Conservation (phyloP, 108 stramenopile genomes). For the Bacterosira constricta region DNA sequence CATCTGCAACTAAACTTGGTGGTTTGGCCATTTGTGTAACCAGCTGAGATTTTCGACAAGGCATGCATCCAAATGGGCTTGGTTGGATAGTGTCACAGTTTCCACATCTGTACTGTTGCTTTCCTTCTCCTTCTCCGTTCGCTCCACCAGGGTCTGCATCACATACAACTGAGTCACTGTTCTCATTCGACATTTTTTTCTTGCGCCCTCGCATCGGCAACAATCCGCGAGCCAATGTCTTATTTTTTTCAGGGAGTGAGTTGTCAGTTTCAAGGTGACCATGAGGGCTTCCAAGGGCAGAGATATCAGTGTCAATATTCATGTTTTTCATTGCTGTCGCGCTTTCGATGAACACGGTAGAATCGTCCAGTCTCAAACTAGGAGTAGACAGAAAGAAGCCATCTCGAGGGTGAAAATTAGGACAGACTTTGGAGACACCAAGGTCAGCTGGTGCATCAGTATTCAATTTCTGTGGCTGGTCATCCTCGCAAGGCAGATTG, state of each 20-base stretch:
- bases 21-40: constrained; percentile 67
- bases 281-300: neutral
- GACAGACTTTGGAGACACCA: constrained; percentile 15
- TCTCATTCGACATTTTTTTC: constrained; percentile 25
- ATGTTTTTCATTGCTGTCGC: constrained; percentile 60
- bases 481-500: constrained; percentile 19
- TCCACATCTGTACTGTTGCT: constrained; percentile 61
- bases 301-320: constrained; percentile 18
- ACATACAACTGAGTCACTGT: neutral
- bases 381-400: constrained; percentile 57
- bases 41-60: constrained; percentile 66
- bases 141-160: neutral
- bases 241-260: constrained; percentile 14
- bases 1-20: constrained; percentile 8
- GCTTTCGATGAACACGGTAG: constrained; percentile 72
- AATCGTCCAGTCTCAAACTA: constrained; percentile 65
- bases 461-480: neutral
- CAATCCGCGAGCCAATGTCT: constrained; percentile 11
- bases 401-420: constrained; percentile 33
- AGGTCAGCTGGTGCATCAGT: neutral
- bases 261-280: constrained; percentile 8
- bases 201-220: constrained; percentile 48
- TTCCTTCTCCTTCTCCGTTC: neutral
- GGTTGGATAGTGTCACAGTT: constrained; percentile 59
- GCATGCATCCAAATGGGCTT: constrained; percentile 64